Base-by-base conservation (phyloP, 129 eudicot species). In the Centrapalus pauciflorus region DNA sequence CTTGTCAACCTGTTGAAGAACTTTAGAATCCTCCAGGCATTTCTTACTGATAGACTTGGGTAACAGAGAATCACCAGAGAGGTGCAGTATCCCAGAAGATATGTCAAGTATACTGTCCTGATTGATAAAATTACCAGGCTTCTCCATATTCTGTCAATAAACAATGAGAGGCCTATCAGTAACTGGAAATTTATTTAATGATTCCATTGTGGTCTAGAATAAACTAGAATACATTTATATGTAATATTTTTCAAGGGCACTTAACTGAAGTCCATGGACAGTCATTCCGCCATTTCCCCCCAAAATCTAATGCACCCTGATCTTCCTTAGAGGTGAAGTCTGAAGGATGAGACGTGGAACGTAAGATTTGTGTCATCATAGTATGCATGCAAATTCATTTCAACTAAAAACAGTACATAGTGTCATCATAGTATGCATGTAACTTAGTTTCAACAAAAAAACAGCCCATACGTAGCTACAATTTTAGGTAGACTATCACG, bases 1-100 rank as follows among this genome's bases (percentile, higher is more conserved):
- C 79, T 59, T 83, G 81, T 93, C 98, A 61, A 93, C 87, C 78
- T 93, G 99, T 61, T 68, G 81, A 74, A 93, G 99, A 72, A 89
- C 95, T 84, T 80, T 84, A 64, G 90, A 80, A 79, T 75, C 80
- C 73, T 74, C 83, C 72, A 93, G 73, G 76, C 71, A 80, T 51
- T 61, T 82, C 77, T 82, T 86, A 54, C 77, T 84, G 59, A 89
- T 80, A 25, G 86, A 82, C 60, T 80, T 84, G 41, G 99, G 99
- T 82, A 84, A 81, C 62, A 93, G 60, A 33, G 83, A 71, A 66
- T 84, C 95, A 67, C 85, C 90, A 67, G 82, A 76, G 58, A 89
- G 84, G 77, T 82, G 84, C 64, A 93, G 74, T 69, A 78, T 74
- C 40, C 80, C 87, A 65, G 95, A 88, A 28, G 84, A 76, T 30